phyloP scores from a whole-genome alignment of 495 filamentous ascomycete genomes.

The Annulohypoxylon bovei region DNA sequence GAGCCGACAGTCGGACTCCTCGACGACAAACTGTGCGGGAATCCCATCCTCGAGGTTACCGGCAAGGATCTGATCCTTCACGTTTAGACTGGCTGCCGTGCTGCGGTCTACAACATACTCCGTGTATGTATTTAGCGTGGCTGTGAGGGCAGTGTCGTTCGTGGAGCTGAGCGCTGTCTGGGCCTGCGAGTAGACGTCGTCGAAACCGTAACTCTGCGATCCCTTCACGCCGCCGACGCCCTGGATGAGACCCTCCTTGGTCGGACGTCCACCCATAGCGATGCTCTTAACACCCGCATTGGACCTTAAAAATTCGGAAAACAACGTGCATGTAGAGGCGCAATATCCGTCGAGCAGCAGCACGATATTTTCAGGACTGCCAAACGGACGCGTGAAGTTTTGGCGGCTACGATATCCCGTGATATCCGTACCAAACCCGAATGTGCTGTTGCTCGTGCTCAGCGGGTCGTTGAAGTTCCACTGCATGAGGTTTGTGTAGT shows the following conservation, averaged over 20 bases:
- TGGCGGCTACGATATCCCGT: conserved; percentile 53
- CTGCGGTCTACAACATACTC: conserved; percentile 50
- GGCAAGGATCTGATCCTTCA: conserved; percentile 53
- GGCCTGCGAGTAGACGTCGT: conserved; percentile 45
- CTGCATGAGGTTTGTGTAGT: conserved; percentile 51
- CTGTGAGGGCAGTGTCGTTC: conserved; percentile 46
- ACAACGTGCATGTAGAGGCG: conserved; percentile 70
- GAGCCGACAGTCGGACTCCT: conserved; percentile 64
- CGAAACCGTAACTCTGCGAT: conserved; percentile 46
- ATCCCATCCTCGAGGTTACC: conserved; percentile 47
- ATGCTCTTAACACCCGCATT: conserved; percentile 68
- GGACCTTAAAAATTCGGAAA: conserved; percentile 64
- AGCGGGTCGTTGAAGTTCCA: conserved; percentile 53
- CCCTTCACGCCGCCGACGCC: conserved; percentile 70
- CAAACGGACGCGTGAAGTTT: conserved; percentile 57
- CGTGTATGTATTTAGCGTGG: conserved; percentile 62
- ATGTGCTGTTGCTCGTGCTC: conserved; percentile 51
- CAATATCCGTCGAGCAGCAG: conserved; percentile 70
- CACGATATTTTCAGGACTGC: conserved; percentile 53
- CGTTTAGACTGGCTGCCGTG: conserved; percentile 48
- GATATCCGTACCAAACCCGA: conserved; percentile 53
- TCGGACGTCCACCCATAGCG: conserved; percentile 68
- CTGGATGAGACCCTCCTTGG: conserved; percentile 66
- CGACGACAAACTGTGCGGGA: conserved; percentile 63
- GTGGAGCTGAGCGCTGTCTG: conserved; percentile 46